Evolutionary conservation across 148 eudicot species (phyloP).

Genomic region (Vaccinium macrocarpon): DNA sequence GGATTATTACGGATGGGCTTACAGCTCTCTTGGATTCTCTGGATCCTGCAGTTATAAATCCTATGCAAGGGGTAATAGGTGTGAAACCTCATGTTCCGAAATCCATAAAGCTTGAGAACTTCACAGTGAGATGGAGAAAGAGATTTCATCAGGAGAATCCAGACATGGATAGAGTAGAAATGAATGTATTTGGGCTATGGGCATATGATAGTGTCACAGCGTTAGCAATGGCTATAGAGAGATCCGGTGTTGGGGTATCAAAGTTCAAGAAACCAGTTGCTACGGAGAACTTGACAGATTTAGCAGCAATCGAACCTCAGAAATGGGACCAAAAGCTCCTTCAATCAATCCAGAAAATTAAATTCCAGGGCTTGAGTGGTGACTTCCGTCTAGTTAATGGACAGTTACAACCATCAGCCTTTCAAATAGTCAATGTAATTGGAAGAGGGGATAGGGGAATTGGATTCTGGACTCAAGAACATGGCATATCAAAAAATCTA

Average conservation of each 20-base stretch:
- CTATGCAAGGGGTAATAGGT: no score
- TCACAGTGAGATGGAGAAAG: constrained; percentile 41
- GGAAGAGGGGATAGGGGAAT: constrained; percentile 36
- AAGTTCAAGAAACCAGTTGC: constrained; percentile 20
- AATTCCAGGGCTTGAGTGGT: constrained; percentile 56
- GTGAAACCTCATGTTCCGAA: no score
- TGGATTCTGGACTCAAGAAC: constrained; percentile 50
- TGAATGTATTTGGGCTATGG: constrained; percentile 45
- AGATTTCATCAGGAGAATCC: constrained; percentile 40
- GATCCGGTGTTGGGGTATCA: constrained; percentile 18
- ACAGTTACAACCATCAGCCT: constrained; percentile 34
- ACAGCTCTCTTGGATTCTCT: no score
- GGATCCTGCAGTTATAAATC: no score
- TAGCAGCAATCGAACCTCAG: constrained; percentile 41
- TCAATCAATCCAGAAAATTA: constrained; percentile 25
- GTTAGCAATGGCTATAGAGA: constrained; percentile 53
- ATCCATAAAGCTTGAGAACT: constrained; percentile 25
- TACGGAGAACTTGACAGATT: constrained; percentile 26
- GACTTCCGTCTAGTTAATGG: constrained; percentile 42
- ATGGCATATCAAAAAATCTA: constrained; percentile 35
- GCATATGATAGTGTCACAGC: constrained; percentile 60
- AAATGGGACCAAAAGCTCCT: constrained; percentile 43
- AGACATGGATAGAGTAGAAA: constrained; percentile 21
- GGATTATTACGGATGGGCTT: no score
- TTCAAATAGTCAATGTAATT: constrained; percentile 45